Base-by-base conservation (phyloP, 1,139 yeast species). In the Geotrichum reessii region DNA sequence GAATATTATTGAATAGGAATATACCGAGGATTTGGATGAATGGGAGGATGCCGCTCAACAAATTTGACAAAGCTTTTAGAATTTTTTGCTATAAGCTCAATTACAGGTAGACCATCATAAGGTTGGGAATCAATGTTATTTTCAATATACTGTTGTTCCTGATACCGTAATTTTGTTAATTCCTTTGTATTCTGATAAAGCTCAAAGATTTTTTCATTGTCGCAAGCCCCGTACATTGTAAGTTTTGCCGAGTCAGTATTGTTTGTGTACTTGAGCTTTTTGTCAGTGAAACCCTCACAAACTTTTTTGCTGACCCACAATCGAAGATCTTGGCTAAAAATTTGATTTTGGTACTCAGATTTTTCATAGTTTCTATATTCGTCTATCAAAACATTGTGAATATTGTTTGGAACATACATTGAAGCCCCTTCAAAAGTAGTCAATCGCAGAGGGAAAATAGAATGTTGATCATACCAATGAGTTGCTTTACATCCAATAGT, bases 401-500 rank as follows among this genome's bases (percentile, higher is more conserved):
- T 76, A 57, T 79, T 76, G 63, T 79, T 72, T n/a, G 88, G 87
- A 56, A 83, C 74, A 66, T 80, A 82, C 0, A 79, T 81, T 33
- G 79, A 78, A 1, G 78, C 78, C 24, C 87, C 87, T 71, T 84
- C 87, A 63, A 80, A 83, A 59, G 76, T 69, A 0, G 86, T 76
- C 63, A 81, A 78, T 57, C 84, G 74, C 46, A 84, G 66, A 1
- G 87, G 87, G 58, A 78, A 73, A 37, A 83, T 70, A 61, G 79
- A 80, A 44, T 74, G 74, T 17, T 77, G 68, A 1, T 74, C 68
- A 67, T 81, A 83, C 77, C 80, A 78, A 67, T 84, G 85, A 73
- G 79, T 65, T 62, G 76, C 76, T 62, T 77, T 77, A 67, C 81
- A 78, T 46, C 66, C 61, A 58, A 69, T 61, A 46, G 56, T 50